Conservation (phyloP, 2,329 filamentous ascomycete species). For the Ceratocystis eucalypticola region DNA sequence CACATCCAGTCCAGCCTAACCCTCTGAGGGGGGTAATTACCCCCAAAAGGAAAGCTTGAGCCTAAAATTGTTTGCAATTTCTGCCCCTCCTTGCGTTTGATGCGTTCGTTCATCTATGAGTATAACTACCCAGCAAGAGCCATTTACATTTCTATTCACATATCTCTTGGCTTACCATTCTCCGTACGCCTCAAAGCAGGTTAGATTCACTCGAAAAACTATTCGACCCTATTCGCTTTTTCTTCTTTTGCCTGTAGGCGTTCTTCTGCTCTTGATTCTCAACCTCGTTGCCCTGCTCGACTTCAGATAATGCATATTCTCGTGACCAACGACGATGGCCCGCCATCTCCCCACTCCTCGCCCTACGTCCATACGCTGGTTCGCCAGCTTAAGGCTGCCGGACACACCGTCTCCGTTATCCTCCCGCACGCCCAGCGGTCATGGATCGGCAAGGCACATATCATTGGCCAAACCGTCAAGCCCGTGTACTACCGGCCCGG, state of each 20-base stretch:
- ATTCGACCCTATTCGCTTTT: neutral
- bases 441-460: constrained; percentile 97
- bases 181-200: constrained; percentile 6
- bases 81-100: constrained; percentile 5
- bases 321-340: constrained; percentile 68
- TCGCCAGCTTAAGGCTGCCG: constrained; percentile 54
- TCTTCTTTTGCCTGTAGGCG: constrained; percentile 6
- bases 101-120: neutral
- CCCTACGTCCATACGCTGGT: constrained; percentile 69
- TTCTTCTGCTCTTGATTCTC: neutral
- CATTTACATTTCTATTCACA: neutral
- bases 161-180: constrained; percentile 8
- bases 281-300: constrained; percentile 20
- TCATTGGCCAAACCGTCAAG: constrained; percentile 77
- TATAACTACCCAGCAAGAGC: neutral
- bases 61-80: constrained; percentile 4
- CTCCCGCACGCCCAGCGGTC: constrained; percentile 84
- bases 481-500: constrained; percentile 66
- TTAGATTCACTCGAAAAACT: neutral
- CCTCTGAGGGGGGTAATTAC: neutral
- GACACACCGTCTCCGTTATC: constrained; percentile 81
- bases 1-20: neutral
- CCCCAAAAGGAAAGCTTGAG: constrained; percentile 1
- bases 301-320: constrained; percentile 42
- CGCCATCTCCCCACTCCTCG: constrained; percentile 62